These are phyloP conservation scores for Mucor irregularis DNA, from an alignment of 371 early-diverging fungal genomes.

Conservation along the genomic window DNA sequence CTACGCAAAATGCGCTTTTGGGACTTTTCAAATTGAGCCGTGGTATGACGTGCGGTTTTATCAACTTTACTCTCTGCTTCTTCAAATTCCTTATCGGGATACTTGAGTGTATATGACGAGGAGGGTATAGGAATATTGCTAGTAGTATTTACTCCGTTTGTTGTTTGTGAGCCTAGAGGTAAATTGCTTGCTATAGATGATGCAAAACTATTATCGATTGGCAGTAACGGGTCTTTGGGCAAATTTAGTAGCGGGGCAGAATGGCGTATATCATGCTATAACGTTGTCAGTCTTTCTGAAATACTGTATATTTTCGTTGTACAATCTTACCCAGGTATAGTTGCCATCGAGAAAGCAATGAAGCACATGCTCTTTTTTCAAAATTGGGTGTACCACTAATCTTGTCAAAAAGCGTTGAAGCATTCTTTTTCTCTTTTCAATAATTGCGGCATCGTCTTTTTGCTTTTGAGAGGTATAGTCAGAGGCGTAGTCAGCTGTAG, in stretches of 20 bases:
- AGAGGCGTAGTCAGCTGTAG: too few species aligned
- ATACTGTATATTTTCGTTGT: slow-evolving; percentile 1
- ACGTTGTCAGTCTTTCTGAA: too few species aligned
- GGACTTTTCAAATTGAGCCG: slow-evolving; percentile 58
- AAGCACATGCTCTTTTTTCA: slow-evolving; percentile 82
- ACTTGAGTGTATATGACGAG: slow-evolving; percentile 47
- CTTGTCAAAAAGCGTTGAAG: slow-evolving; percentile 88
- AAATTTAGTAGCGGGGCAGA: slow-evolving; percentile 58
- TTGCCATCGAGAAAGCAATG: slow-evolving; percentile 84
- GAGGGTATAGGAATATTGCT: slow-evolving; percentile 43
- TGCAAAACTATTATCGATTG: slow-evolving; percentile 15
- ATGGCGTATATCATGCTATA: slow-evolving; percentile 6
- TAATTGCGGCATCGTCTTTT: slow-evolving; percentile 78
- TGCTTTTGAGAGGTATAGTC: slow-evolving; percentile 77
- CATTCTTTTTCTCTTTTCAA: slow-evolving; percentile 87
- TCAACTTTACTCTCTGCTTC: slow-evolving; percentile 67
- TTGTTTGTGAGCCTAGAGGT: too few species aligned
- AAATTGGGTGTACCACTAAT: slow-evolving; percentile 78
- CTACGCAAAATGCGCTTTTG: slow-evolving; percentile 59
- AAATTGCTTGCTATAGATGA: too few species aligned
- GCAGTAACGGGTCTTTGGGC: slow-evolving; percentile 59
- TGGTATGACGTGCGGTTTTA: slow-evolving; percentile 58
- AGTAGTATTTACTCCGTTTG: background rate
- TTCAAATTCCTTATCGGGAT: slow-evolving; percentile 70
- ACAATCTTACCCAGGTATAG: slow-evolving; percentile 64